Base-by-base conservation (phyloP, 495 filamentous ascomycete species). In the Podospora anserina region DNA sequence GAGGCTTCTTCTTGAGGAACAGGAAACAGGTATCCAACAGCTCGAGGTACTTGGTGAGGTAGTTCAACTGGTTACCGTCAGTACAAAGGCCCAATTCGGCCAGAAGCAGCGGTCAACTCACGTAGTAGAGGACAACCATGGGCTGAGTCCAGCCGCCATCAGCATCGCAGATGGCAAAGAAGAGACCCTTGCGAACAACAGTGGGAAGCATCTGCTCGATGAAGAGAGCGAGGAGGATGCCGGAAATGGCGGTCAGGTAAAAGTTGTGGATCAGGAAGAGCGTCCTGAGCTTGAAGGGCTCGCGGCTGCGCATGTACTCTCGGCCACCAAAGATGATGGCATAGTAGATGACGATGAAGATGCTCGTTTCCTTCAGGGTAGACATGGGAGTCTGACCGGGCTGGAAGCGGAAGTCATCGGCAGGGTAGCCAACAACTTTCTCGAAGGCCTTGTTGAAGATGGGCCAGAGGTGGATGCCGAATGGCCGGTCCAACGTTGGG, bases 381-480 rank as follows among this genome's bases (percentile, higher is more conserved):
- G 89, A 89, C 83, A 93, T 86, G 66, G 89, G 89, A 30, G 88
- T 92, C 68, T 80, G 77, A 70, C 87, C 88, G n/a, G 86, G 81
- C 68, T 82, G 78, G 80, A 93, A 92, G 63, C 82, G 80, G 76
- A 92, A 91, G 67, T 92, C 87, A 61, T 90, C 84, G 63, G 91
- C 87, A 63, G 87, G 83, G 76, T 88, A 91, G 70, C 94, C 94
- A 65, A 84, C 85, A 60, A 92, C 86, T 49, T 79, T 75, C 77
- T 89, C 88, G 80, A 90, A 97, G 74, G 85, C 88, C 81, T 91
- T 88, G 82, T 89, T 89, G 86, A 98, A 99, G 81, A 95, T 87
- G 68, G 95, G 94, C 95, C 95, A 99, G 80, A 98, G 80, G 57
- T 91, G 82, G 68, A 97, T 83, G 76, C 94, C 95, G 77, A 99